These are phyloP conservation scores for Zea mays DNA, from an alignment of 176 grass and related monocot genomes.

Conservation along the genomic window DNA sequence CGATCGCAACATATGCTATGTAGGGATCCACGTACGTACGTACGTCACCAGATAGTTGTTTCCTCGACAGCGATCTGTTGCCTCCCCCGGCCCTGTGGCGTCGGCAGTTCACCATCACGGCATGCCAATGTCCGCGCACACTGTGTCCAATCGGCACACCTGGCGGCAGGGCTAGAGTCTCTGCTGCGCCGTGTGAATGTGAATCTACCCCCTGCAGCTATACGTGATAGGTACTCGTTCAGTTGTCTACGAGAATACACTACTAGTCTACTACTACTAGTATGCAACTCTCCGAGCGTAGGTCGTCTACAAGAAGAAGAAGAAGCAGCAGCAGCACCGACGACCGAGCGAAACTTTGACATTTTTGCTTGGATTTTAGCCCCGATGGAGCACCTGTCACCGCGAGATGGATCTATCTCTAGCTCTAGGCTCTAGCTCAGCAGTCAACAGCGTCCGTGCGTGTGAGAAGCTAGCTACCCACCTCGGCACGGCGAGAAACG, in stretches of 20 bases:
- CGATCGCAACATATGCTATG: too few species aligned
- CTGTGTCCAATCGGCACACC: constrained; percentile 28
- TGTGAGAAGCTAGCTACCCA: not conserved
- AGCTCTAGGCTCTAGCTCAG: not conserved
- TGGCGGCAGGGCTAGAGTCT: constrained; percentile 12
- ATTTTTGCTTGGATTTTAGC: constrained; percentile 21
- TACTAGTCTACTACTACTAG: too few species aligned
- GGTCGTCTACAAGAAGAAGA: constrained; percentile 24
- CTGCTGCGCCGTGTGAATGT: constrained; percentile 10
- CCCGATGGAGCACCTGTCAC: constrained; percentile 19
- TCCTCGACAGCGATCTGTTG: constrained; percentile 26
- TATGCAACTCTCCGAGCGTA: too few species aligned
- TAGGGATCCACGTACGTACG: too few species aligned
- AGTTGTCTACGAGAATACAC: not conserved
- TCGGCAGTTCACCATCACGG: not conserved
- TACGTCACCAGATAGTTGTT: not conserved
- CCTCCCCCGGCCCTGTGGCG: not conserved
- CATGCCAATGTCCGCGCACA: not conserved
- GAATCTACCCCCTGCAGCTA: constrained; percentile 29
- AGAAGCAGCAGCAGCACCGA: not conserved
- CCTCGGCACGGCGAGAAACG: constrained; percentile 26
- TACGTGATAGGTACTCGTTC: not conserved
- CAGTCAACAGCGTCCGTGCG: not conserved
- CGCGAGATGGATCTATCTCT: not conserved
- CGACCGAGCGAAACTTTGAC: constrained; percentile 17